These are phyloP conservation scores for Galerina sulciceps DNA, from an alignment of 768 basidiomycete genomes.

Conservation along the genomic window DNA sequence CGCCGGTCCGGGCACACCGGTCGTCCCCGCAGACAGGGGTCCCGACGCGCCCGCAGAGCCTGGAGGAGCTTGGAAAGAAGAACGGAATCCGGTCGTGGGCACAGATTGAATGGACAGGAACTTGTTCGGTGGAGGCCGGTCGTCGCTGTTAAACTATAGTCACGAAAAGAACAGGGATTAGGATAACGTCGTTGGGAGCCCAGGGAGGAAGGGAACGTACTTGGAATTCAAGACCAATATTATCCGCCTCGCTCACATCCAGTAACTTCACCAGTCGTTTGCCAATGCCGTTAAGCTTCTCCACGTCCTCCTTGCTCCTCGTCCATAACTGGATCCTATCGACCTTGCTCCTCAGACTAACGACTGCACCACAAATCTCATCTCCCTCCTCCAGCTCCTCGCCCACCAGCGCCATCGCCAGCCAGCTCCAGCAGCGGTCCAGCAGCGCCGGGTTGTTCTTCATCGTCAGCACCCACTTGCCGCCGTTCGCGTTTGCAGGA, in stretches of 20 bases:
- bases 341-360: slow-evolving; percentile 83
- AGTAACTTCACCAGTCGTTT: slow-evolving; percentile 81
- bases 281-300: slow-evolving; percentile 83
- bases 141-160: slow-evolving; percentile 82
- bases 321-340: slow-evolving; percentile 95
- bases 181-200: background rate
- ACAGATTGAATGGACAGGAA: slow-evolving; percentile 80
- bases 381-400: slow-evolving; percentile 73
- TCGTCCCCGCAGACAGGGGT: background rate
- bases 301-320: slow-evolving; percentile 82
- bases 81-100: slow-evolving; percentile 68
- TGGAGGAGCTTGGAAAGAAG: slow-evolving; percentile 54
- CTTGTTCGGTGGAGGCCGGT: slow-evolving; percentile 79
- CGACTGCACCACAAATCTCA: slow-evolving; percentile 87
- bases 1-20: slow-evolving; percentile 7
- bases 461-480: slow-evolving; percentile 96
- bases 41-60: background rate
- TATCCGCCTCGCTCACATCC: slow-evolving; percentile 83
- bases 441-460: slow-evolving; percentile 78
- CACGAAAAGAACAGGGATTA: background rate
- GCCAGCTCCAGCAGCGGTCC: slow-evolving; percentile 89
- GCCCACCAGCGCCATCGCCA: slow-evolving; percentile 90
- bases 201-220: slow-evolving; percentile 41
- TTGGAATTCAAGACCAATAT: slow-evolving; percentile 90
- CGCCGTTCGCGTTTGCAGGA: slow-evolving; percentile 86